Evolutionary conservation across 108 stramenopile genomes (phyloP), one percentile per base, ranked within the genome.

Genomic region (Discostella stelligeroides): DNA sequence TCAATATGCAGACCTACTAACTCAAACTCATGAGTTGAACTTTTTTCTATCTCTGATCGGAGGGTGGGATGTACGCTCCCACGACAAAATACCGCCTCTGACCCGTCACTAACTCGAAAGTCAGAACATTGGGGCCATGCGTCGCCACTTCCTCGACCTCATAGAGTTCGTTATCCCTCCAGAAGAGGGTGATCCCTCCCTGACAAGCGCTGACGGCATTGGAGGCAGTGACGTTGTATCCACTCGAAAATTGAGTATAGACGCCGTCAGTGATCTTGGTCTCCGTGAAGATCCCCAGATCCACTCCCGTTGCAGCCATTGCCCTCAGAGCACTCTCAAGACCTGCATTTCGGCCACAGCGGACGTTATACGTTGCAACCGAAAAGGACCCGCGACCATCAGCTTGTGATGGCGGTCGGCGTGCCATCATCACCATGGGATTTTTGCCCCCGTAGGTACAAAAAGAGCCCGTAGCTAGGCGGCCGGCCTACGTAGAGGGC

Each of bases 201-300:
- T 46, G 45, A 7, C 17, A 17, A 2, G 6, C 4, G 45, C 45
- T 46, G 45, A 7, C 4, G 6, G 2, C 45, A 7, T 46, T 46
- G 6, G 45, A 46, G n/a, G 6, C 45, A 17, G 17, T 2, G 45
- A 46, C 45, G 45, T 14, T 17, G 17, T 5, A 1, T 46, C 6
- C 45, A 46, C 45, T 46, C 45, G 20, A 56, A 8, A 7, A 7
- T 8, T 7, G 25, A 30, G 55, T 56, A 20, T 29, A 56, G 6
- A 56, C 20, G 18, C 55, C 7, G 29, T 8, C 55, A 2, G 55
- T 56, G 7, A 56, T 1, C 55, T 56, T 56, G 27, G 55, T 56
- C 7, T 56, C 55, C 20, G 2, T 2, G 20, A 56, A 56, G 55
- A 56, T 7, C 27, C 55, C 55, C 15, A 56, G 29, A 7, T 56